A percentile compares a stretch with the other conserved stretches of the same genome.
Conservation (phyloP, 768 basidiomycete species). For the Lentinula aciculospora region DNA sequence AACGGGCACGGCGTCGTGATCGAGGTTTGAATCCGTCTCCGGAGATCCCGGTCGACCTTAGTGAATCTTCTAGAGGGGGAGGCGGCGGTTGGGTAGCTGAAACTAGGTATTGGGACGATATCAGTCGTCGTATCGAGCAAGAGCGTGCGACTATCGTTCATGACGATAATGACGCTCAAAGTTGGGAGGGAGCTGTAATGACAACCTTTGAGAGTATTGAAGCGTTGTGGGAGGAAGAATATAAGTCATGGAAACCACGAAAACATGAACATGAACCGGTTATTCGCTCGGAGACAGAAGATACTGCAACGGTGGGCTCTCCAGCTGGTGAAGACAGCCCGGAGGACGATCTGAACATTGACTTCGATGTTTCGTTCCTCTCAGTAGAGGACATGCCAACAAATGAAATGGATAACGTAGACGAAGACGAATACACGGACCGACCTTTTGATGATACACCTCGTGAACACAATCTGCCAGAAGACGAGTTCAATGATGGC, state of each 20-base stretch:
- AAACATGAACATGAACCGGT: constrained; percentile 3
- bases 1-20: constrained; percentile 64
- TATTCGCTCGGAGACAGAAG: background rate
- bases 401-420: constrained; percentile 17
- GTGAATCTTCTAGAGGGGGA: constrained; percentile 50
- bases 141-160: constrained; percentile 25
- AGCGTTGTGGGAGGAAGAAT: constrained; percentile 70
- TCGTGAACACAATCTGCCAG: constrained; percentile 17
- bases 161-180: constrained; percentile 13
- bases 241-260: constrained; percentile 52
- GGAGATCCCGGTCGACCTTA: constrained; percentile 64
- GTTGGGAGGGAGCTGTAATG: constrained; percentile 76
- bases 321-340: constrained; percentile 11
- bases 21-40: constrained; percentile 72
- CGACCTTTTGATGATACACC: constrained; percentile 1
- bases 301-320: background rate
- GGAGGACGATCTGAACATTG: constrained; percentile 23
- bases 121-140: constrained; percentile 54
- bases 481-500: constrained; percentile 24
- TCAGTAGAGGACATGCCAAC: constrained; percentile 41
- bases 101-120: constrained; percentile 69
- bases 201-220: constrained; percentile 89
- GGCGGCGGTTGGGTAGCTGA: constrained; percentile 69
- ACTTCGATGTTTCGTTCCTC: constrained; percentile 50
- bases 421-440: constrained; percentile 12